phyloP scores from a whole-genome alignment of 176 grass and related monocot genomes.

The Musa itinerans region DNA sequence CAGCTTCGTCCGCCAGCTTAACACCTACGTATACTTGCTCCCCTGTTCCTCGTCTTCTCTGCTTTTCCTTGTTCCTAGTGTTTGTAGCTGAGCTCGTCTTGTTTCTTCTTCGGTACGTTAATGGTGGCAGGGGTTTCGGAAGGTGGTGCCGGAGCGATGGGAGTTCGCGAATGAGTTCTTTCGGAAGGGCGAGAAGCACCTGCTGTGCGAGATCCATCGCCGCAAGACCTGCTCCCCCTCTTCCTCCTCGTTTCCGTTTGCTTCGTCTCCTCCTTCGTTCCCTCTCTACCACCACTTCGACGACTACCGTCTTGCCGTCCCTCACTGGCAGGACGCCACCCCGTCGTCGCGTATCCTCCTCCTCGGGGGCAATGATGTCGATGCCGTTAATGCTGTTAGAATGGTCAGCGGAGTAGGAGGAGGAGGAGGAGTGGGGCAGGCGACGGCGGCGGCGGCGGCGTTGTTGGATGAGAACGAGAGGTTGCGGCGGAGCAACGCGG shows the following conservation, averaged over 20 bases:
- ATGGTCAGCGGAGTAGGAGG: neutral
- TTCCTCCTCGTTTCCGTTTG: constrained; percentile 42
- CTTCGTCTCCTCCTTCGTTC: neutral
- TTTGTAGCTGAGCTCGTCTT: too few species aligned
- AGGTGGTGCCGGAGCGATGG: constrained; percentile 27
- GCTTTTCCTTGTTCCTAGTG: neutral
- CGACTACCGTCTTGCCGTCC: constrained; percentile 37
- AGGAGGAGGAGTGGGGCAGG: constrained; percentile 15
- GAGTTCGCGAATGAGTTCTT: constrained; percentile 33
- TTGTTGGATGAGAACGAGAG: constrained; percentile 25
- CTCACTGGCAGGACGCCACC: constrained; percentile 1
- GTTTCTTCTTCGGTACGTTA: too few species aligned
- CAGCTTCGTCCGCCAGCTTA: constrained; percentile 96
- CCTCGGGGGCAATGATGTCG: neutral
- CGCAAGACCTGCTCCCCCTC: constrained; percentile 55
- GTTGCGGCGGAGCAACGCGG: constrained; percentile 19
- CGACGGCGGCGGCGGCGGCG: neutral
- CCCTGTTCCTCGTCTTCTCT: neutral
- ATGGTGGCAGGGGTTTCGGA: constrained; percentile 65
- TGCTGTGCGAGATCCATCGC: constrained; percentile 56
- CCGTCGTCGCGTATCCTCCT: constrained; percentile 33
- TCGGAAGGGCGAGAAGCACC: constrained; percentile 23
- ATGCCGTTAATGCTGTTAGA: neutral
- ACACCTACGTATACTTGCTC: constrained; percentile 68
- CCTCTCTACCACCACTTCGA: constrained; percentile 40